Evolutionary conservation across 257 asterid species (phyloP).

Genomic region (Nicotiana attenuata): DNA sequence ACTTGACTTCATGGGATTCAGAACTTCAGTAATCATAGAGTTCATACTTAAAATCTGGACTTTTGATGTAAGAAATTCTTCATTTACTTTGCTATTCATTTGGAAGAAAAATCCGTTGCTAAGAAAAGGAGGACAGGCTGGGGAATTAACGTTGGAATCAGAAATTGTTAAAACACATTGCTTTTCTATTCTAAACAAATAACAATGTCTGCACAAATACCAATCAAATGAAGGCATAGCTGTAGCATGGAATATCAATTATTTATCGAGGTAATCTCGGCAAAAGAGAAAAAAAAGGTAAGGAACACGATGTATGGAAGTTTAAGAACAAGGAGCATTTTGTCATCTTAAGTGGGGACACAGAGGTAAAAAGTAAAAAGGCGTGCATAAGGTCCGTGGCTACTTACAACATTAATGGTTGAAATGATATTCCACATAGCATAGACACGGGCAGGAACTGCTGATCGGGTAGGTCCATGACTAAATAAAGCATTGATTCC

Average conservation of each 20-base stretch:
- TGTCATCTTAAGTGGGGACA: background rate
- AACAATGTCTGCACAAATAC: background rate
- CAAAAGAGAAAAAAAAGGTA: background rate
- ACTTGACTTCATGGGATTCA: background rate
- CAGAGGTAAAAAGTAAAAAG: background rate
- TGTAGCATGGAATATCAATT: background rate
- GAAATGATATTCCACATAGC: slow-evolving; percentile 82
- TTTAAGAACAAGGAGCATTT: background rate
- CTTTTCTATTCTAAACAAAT: background rate
- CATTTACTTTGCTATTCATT: background rate
- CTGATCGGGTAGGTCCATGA: slow-evolving; percentile 80
- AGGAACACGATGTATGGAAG: background rate
- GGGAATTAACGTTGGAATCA: background rate
- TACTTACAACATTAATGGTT: slow-evolving; percentile 73
- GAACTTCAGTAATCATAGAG: background rate
- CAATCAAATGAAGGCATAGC: background rate
- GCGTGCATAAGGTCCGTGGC: background rate
- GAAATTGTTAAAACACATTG: background rate
- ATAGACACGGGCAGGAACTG: slow-evolving; percentile 79
- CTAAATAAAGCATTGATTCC: slow-evolving; percentile 84
- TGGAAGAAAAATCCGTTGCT: background rate
- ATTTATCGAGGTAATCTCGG: background rate
- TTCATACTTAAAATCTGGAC: background rate
- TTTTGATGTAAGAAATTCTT: background rate
- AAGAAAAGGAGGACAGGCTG: background rate